phyloP scores from a whole-genome alignment of 2,329 filamentous ascomycete species.

The Fulvia fulva region DNA sequence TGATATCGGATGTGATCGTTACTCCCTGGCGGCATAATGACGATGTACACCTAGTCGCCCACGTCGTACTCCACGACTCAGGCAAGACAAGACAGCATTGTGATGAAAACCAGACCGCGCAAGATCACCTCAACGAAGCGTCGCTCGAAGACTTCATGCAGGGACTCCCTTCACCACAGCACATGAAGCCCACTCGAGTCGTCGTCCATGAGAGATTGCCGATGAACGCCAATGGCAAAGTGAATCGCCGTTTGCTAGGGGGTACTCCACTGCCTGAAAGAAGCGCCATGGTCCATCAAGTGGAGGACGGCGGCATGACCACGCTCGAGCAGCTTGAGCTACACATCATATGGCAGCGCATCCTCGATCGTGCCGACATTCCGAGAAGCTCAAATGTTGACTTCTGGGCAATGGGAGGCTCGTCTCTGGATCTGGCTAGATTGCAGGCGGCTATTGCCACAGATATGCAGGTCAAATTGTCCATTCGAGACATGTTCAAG shows the following conservation, averaged over 20 bases:
- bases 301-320: not conserved
- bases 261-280: slow-evolving; percentile 18
- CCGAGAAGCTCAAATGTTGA: slow-evolving; percentile 27
- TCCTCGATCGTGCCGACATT: slow-evolving; percentile 11
- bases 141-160: slow-evolving; percentile 19
- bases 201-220: slow-evolving; percentile 30
- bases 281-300: not conserved
- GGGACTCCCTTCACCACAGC: slow-evolving; percentile 33
- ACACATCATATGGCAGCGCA: slow-evolving; percentile 14
- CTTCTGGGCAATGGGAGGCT: slow-evolving; percentile 45
- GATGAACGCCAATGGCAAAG: slow-evolving; percentile 30
- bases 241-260: slow-evolving; percentile 28
- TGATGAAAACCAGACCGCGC: not conserved
- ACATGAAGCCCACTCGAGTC: slow-evolving; percentile 36
- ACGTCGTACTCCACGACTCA: slow-evolving; percentile 34
- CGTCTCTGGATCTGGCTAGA: slow-evolving; percentile 39
- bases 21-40: slow-evolving; percentile 18
- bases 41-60: slow-evolving; percentile 31
- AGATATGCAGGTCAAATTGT: slow-evolving; percentile 31
- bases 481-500: slow-evolving; percentile 38
- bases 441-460: slow-evolving; percentile 37
- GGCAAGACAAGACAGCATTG: not conserved
- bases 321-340: slow-evolving; percentile 16
- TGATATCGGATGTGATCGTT: slow-evolving; percentile 29
- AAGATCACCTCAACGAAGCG: slow-evolving; percentile 1